These are phyloP conservation scores for Bruguiera parviflora DNA, from an alignment of 345 rosid genomes.

Conservation along the genomic window DNA sequence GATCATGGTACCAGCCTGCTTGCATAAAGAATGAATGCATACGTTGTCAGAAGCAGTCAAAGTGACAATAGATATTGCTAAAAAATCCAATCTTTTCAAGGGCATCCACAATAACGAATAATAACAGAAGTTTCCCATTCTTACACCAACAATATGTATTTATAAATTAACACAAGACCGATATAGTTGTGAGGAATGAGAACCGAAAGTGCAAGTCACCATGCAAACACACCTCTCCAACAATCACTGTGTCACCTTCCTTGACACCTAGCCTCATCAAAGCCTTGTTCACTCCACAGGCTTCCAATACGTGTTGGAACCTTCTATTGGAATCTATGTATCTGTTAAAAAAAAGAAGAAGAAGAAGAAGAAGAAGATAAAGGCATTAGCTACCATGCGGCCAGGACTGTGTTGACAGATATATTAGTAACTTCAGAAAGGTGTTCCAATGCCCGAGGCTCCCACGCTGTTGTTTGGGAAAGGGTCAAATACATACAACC, in stretches of 20 bases:
- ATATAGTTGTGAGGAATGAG: too few relatives aligned
- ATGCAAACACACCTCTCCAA: conserved; percentile 68
- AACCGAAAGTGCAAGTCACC: not conserved
- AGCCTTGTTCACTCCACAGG: conserved; percentile 78
- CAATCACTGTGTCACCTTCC: conserved; percentile 87
- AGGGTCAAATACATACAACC: too few relatives aligned
- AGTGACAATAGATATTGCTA: not conserved
- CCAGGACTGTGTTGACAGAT: too few relatives aligned
- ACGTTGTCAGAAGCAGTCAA: not conserved
- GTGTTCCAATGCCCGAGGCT: too few relatives aligned
- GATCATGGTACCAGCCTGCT: not conserved
- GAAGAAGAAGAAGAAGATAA: not conserved
- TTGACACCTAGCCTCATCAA: conserved; percentile 76
- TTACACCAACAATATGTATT: not conserved
- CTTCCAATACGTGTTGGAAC: conserved; percentile 85
- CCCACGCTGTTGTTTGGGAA: too few relatives aligned
- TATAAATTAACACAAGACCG: too few relatives aligned
- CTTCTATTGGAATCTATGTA: conserved; percentile 80
- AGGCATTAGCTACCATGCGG: too few relatives aligned
- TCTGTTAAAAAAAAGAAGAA: conserved; percentile 36
- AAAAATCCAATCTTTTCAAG: conserved; percentile 1
- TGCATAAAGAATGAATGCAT: not conserved
- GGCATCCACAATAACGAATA: not conserved
- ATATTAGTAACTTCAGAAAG: too few relatives aligned
- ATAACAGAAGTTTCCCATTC: not conserved